Base-by-base conservation (phyloP, 306 rosid genomes). In the Medicago lupulina region DNA sequence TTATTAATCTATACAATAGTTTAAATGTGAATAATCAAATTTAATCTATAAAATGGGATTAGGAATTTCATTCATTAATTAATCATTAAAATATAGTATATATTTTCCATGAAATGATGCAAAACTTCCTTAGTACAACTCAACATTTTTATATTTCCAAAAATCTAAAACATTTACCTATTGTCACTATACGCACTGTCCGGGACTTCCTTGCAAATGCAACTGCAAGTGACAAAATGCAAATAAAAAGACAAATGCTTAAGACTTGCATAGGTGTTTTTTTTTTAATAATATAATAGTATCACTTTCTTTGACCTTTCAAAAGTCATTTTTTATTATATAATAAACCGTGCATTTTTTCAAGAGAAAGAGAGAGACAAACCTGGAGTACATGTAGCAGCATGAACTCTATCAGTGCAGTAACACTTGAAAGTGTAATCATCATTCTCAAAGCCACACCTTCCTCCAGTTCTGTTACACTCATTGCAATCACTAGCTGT, bases 371-470 rank as follows among this genome's bases (percentile, higher is more conserved):
- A 54, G 6, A 54, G 40, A 19, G 40, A 76, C 90, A 54, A 23
- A 89, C 93, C 92, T 19, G 74, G 2, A 51, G 36, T 12, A 68
- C 97, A 92, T 1, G 5, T 55, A 3, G 11, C 63, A 38, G 81
- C 1, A 75, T 92, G 97, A 84, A 86, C 82, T 44, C 90, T 50
- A 23, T 84, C 86, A 4, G 83, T 68, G 46, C 96, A 92, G 74
- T 47, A 84, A 41, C 97, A 89, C 50, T 34, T 54, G 72, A 88
- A 89, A 25, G 0, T 64, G 14, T 0, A 16, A 0, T 11, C 3
- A 0, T 0, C 1, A 0, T 0, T 0, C 4, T 85, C 49, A 47
- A 88, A 92, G 0, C 96, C 96, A 25, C 96, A 92, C 44, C 58
- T 47, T 3, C 97, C 95, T 31, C 86, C 85, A 0, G 73, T 87